phyloP scores from a whole-genome alignment of 164 flowering plant species.

The Vitis riparia region DNA sequence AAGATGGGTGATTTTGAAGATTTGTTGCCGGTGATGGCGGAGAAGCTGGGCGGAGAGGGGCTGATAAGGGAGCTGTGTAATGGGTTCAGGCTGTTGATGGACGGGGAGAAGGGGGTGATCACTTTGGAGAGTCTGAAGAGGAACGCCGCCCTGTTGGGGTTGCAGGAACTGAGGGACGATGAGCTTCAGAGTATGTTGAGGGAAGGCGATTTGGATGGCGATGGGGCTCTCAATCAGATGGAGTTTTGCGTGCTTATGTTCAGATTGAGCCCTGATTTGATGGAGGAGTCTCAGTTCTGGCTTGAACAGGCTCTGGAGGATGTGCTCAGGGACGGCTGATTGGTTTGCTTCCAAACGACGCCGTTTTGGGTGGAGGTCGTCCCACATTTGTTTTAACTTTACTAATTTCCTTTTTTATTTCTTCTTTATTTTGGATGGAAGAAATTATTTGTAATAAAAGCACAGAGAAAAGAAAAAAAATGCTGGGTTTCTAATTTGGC shows the following conservation, averaged over 20 bases:
- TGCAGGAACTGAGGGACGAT: slow-evolving; percentile 43
- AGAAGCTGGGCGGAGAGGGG: slow-evolving; percentile 52
- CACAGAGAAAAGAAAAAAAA: no score
- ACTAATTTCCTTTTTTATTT: no score
- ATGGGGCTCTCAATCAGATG: slow-evolving; percentile 51
- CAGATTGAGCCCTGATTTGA: slow-evolving; percentile 54
- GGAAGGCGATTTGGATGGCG: slow-evolving; percentile 60
- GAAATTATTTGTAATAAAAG: no score
- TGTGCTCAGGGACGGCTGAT: slow-evolving; percentile 1
- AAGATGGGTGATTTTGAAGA: slow-evolving; percentile 39
- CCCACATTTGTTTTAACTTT: no score
- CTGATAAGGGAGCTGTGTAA: slow-evolving; percentile 55
- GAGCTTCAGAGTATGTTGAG: slow-evolving; percentile 45
- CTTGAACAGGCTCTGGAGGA: slow-evolving; percentile 36
- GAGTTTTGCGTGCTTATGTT: slow-evolving; percentile 66
- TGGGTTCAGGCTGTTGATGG: slow-evolving; percentile 56
- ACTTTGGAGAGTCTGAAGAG: slow-evolving; percentile 54
- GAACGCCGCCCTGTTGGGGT: slow-evolving; percentile 38
- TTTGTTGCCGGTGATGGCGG: slow-evolving; percentile 47
- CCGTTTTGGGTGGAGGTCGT: no score
- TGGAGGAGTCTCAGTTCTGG: slow-evolving; percentile 40
- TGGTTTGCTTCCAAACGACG: no score
- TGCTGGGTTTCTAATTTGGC: no score
- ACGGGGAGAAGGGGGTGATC: slow-evolving; percentile 45
- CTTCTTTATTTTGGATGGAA: no score